Evolutionary conservation across 768 basidiomycete species (phyloP).

Genomic region (Tricholoma furcatifolium): DNA sequence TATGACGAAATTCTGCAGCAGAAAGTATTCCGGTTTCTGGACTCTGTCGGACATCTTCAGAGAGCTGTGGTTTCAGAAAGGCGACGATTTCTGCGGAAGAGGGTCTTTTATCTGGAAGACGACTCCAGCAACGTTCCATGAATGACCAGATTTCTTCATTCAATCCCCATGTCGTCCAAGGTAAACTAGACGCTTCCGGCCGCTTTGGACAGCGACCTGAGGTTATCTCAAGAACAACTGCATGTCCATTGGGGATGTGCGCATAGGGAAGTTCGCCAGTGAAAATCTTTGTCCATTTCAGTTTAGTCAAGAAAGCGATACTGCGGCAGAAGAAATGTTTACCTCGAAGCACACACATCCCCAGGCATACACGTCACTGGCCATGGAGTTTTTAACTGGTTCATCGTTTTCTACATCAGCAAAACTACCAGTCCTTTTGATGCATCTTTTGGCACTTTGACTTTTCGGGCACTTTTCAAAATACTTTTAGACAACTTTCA

Average conservation of each 20-base stretch:
- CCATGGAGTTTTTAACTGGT: neutral
- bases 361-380: slow-evolving; percentile 4
- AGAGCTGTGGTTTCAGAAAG: neutral
- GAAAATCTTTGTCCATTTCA: neutral
- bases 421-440: no score
- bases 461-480: no score
- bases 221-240: neutral
- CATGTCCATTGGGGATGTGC: neutral
- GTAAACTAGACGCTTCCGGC: neutral
- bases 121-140: neutral
- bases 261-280: neutral
- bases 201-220: neutral
- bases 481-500: no score
- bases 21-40: neutral
- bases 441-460: no score
- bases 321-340: neutral
- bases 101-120: neutral
- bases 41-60: neutral
- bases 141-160: neutral
- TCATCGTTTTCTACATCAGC: neutral
- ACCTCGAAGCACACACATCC: slow-evolving; percentile 6
- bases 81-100: neutral
- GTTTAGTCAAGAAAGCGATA: neutral
- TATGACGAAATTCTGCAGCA: neutral
- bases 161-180: neutral